Base-by-base conservation (phyloP, 352 stramenopile genomes). In the Pythium volutum region DNA sequence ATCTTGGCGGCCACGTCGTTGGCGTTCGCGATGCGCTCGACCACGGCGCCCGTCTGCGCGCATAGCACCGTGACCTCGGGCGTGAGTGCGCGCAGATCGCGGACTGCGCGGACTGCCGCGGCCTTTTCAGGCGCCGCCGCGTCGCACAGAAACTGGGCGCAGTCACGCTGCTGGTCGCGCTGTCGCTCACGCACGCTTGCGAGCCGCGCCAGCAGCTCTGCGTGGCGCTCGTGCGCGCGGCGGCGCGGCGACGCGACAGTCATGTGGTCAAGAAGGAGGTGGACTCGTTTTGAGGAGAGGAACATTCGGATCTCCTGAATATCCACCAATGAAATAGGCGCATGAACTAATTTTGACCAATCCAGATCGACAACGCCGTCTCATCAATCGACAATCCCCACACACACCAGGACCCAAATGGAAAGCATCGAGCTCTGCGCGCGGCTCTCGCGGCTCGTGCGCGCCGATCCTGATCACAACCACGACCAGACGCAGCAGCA, bases 1-100 rank as follows among this genome's bases (percentile, higher is more conserved):
- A 96, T 96, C 66, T 93, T 94, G 56, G 89, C 87, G 7, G 84
- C 87, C 11, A 96, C 81, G n/a, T 96, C 87, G 65, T 96, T 93
- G 4, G 87, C 84, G 43, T 93, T 93, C 14, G 79, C 83, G 43
- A 96, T 84, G 45, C 83, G 81, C 69, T 93, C 82, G 14, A 91
- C 87, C 42, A 95, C 84, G 25, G 84, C 81, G 26, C 81, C 79
- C 11, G 87, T 95, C 62, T 91, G 83, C 25, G 74, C 79, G 45
- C 84, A 77, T 15, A 95, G 76, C 49, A 87, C 73, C 3, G 76
- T 84, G 33, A 91, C 83, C 7, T 89, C 79, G 39, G 84, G 82
- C 12, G 80, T 73, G n/a, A 88, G 60, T 52, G 73, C 69, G 29
- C 80, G 69, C 43, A 93, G 66, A 10, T 84, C 79, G 20, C 71